Evolutionary conservation across 1,284 basidiomycete genomes (phyloP).

Genomic region (Rhodofomes roseus): DNA sequence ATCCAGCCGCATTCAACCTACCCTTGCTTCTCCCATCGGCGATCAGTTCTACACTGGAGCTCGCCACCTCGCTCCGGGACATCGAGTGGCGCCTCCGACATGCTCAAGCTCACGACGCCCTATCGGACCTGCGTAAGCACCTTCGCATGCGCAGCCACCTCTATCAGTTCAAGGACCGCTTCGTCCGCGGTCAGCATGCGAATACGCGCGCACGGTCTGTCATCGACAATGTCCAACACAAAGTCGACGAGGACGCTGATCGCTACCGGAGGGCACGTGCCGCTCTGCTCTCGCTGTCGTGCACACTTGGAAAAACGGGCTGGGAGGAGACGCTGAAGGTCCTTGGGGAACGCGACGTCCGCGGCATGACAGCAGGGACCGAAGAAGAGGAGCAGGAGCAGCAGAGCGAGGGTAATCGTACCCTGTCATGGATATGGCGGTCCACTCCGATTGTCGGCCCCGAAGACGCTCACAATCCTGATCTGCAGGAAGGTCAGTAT

Average conservation of each 20-base stretch:
- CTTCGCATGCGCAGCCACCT: slow-evolving; percentile 7
- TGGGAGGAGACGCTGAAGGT: too few relatives aligned
- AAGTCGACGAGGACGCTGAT: neutral
- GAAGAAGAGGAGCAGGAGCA: too few relatives aligned
- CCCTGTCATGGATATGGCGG: too few relatives aligned
- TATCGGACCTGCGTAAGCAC: slow-evolving; percentile 7
- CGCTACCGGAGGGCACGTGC: slow-evolving; percentile 1
- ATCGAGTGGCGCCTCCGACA: slow-evolving; percentile 6
- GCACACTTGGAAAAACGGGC: too few relatives aligned
- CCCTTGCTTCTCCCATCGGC: neutral
- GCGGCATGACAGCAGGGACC: too few relatives aligned
- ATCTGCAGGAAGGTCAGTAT: too few relatives aligned
- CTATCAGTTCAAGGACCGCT: slow-evolving; percentile 6
- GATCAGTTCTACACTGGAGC: neutral
- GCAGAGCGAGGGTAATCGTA: too few relatives aligned
- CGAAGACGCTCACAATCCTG: too few relatives aligned
- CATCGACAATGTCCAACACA: slow-evolving; percentile 1
- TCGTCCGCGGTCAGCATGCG: slow-evolving; percentile 4
- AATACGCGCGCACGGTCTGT: slow-evolving; percentile 5
- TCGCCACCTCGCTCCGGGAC: neutral
- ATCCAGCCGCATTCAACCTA: too few relatives aligned
- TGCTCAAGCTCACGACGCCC: slow-evolving; percentile 8
- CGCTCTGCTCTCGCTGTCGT: neutral
- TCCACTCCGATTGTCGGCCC: too few relatives aligned
- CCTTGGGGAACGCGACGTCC: too few relatives aligned